A percentile compares a stretch with the other conserved stretches of the same genome.
These are phyloP conservation scores for Tricholoma sp. DNA, from an alignment of 768 basidiomycete genomes.

Conservation along the genomic window DNA sequence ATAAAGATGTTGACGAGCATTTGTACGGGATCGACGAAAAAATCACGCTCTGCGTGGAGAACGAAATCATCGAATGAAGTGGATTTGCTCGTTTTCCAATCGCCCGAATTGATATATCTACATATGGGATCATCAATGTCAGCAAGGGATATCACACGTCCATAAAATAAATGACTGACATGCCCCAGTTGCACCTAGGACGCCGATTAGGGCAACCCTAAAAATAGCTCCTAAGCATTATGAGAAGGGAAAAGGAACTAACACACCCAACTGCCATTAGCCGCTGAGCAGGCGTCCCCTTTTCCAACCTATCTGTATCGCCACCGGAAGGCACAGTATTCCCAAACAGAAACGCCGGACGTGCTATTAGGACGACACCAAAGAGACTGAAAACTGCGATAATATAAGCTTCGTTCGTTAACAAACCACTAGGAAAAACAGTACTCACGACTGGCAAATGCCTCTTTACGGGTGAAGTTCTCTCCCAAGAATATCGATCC, in stretches of 20 bases:
- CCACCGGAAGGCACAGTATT: constrained; percentile 2
- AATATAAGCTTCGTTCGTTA: not conserved
- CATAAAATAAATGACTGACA: constrained; percentile 36
- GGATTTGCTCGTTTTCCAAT: constrained; percentile 74
- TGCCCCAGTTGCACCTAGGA: constrained; percentile 57
- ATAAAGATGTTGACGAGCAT: not conserved
- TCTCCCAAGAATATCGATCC: constrained; percentile 64
- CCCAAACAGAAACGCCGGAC: constrained; percentile 73
- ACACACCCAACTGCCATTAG: constrained; percentile 56
- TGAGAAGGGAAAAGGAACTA: not conserved
- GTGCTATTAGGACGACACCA: constrained; percentile 78
- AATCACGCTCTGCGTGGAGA: constrained; percentile 31
- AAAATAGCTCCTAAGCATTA: not conserved
- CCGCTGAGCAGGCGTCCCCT: constrained; percentile 33
- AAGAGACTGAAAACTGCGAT: constrained; percentile 53
- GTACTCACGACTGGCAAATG: constrained; percentile 40
- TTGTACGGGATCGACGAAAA: not conserved
- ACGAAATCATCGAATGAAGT: constrained; percentile 41
- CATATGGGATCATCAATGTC: not conserved
- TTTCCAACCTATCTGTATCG: constrained; percentile 20
- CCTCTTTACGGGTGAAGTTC: constrained; percentile 46
- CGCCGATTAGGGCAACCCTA: constrained; percentile 58
- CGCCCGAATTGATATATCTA: constrained; percentile 44
- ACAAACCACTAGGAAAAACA: not conserved
- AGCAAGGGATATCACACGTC: not conserved